These are phyloP conservation scores for Penicillium sp. DNA, from an alignment of 2,329 filamentous ascomycete species.

Conservation along the genomic window DNA sequence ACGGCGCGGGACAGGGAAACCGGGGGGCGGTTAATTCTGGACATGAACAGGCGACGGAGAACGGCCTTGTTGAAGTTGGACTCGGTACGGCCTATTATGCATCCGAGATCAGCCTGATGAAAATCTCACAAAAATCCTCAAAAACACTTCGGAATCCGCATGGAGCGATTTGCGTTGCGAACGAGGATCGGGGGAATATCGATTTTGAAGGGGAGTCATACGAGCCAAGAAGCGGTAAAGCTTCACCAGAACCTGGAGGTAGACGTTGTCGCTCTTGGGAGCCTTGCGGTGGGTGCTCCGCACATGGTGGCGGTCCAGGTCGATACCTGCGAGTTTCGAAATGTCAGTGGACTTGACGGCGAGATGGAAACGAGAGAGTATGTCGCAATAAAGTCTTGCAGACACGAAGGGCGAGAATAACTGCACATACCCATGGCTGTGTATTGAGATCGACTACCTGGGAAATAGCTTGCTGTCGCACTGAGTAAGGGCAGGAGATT, in stretches of 20 bases:
- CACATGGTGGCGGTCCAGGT: conserved; percentile 64
- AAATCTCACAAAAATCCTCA: conserved; percentile 1
- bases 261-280: conserved; percentile 97
- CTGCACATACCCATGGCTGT: conserved; percentile 47
- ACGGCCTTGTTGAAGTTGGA: conserved; percentile 98
- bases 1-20: conserved; percentile 92
- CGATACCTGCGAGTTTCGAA: conserved; percentile 48
- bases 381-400: background rate
- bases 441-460: conserved; percentile 41
- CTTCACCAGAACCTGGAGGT: conserved; percentile 96
- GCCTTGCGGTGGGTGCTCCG: conserved; percentile 79
- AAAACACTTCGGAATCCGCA: background rate
- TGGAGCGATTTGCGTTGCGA: conserved; percentile 10
- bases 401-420: background rate
- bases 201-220: conserved; percentile 48
- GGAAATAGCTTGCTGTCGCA: conserved; percentile 44
- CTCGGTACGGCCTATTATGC: conserved; percentile 79
- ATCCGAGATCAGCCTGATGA: conserved; percentile 20
- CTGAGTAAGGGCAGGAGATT: conserved; percentile 39
- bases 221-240: conserved; percentile 95
- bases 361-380: background rate
- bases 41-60: conserved; percentile 96
- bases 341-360: conserved; percentile 14
- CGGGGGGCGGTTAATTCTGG: conserved; percentile 95
- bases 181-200: conserved; percentile 7